phyloP scores from a whole-genome alignment of 148 eudicot genomes.

The Chenopodium quinoa region DNA sequence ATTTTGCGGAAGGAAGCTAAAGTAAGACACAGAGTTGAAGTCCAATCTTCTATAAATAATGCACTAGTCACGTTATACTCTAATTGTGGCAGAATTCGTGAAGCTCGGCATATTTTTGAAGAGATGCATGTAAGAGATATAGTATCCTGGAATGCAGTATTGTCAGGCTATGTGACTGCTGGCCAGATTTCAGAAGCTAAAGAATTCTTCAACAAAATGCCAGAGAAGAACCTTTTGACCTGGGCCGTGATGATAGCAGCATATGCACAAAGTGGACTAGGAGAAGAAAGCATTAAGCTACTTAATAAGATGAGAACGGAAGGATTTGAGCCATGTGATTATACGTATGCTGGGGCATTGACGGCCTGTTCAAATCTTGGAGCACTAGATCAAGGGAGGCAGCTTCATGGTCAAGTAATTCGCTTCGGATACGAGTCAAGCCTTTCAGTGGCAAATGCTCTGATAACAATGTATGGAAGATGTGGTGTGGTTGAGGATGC shows the following conservation, averaged over 20 bases:
- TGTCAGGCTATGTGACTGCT: conserved; percentile 42
- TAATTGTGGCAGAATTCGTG: conserved; percentile 43
- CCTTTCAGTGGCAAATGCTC: conserved; percentile 59
- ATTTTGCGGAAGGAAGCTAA: conserved; percentile 46
- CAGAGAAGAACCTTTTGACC: conserved; percentile 46
- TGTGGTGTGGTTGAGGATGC: conserved; percentile 57
- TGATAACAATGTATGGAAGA: conserved; percentile 68
- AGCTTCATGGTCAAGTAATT: conserved; percentile 55
- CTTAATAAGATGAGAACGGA: conserved; percentile 54
- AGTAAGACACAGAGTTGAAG: conserved; percentile 21
- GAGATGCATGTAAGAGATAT: conserved; percentile 43
- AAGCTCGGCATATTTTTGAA: conserved; percentile 46
- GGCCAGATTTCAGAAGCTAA: conserved; percentile 43
- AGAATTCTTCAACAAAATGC: conserved; percentile 43
- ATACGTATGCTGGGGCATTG: conserved; percentile 55
- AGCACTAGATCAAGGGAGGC: conserved; percentile 53
- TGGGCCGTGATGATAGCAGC: conserved; percentile 65
- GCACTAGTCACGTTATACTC: conserved; percentile 55
- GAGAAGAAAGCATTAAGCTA: conserved; percentile 53
- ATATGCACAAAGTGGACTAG: conserved; percentile 54
- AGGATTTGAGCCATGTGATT: conserved; percentile 59
- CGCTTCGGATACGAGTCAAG: conserved; percentile 48
- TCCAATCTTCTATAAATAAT: conserved; percentile 43
- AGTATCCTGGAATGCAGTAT: conserved; percentile 58
- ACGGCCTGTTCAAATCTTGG: conserved; percentile 57